Conservation (phyloP, 139 green algal species). For the Ulvella scutata region DNA sequence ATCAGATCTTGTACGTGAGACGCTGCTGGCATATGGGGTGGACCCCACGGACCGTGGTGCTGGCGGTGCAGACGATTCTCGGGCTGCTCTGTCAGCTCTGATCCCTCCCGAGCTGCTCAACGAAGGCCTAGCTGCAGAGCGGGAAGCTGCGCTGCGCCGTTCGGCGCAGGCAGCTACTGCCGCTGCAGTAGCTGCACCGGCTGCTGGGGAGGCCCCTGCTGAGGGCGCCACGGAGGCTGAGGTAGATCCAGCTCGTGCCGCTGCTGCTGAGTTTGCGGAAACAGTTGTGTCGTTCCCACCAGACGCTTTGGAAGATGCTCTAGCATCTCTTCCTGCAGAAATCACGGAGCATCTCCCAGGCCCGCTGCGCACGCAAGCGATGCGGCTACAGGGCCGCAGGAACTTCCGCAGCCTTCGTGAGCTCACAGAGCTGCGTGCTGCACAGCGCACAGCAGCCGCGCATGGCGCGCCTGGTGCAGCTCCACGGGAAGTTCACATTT, state of each 20-base stretch:
- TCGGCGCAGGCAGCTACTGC: not conserved
- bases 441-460: no score
- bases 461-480: no score
- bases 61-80: not conserved
- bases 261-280: not conserved
- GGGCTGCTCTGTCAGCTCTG: not conserved
- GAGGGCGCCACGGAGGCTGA: not conserved
- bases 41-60: not conserved
- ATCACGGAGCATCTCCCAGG: not conserved
- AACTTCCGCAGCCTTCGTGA: no score
- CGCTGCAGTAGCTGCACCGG: not conserved
- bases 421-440: no score
- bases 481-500: no score
- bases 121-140: not conserved
- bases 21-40: constrained; percentile 38
- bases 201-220: not conserved
- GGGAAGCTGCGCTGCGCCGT: not conserved
- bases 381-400: not conserved
- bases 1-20: constrained; percentile 42
- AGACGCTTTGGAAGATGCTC: not conserved
- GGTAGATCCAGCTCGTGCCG: no score
- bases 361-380: not conserved
- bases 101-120: not conserved
- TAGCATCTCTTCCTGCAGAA: not conserved
- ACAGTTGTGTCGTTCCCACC: not conserved